Conservation (phyloP, 805 yeast genomes). For the Yamadazyma ubonensis region DNA sequence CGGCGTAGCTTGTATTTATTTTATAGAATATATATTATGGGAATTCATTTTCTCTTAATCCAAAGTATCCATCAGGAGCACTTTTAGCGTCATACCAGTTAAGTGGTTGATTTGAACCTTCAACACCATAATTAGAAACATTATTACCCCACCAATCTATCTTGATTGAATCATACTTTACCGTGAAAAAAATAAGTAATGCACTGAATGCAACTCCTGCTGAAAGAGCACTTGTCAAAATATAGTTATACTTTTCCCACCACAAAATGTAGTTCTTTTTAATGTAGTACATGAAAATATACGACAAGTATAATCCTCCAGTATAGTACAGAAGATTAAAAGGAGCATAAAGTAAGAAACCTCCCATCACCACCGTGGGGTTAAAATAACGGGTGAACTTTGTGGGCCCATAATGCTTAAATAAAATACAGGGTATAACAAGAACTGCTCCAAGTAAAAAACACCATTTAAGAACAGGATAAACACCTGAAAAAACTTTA, state of each 20-base stretch:
- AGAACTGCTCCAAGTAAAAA: conserved; percentile 52
- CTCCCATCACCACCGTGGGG: conserved; percentile 54
- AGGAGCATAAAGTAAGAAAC: conserved; percentile 50
- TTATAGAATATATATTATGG: too few species aligned
- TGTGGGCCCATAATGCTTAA: conserved; percentile 36
- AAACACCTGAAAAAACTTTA: conserved; percentile 55
- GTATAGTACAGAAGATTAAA: conserved; percentile 53
- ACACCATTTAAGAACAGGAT: conserved; percentile 56
- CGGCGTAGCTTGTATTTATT: too few species aligned
- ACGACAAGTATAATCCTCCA: conserved; percentile 59
- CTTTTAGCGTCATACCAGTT: conserved; percentile 31
- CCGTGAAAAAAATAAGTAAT: conserved; percentile 55
- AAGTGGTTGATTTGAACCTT: conserved; percentile 24
- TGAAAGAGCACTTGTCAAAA: conserved; percentile 54
- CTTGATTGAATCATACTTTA: conserved; percentile 42
- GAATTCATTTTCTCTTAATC: conserved; percentile 27
- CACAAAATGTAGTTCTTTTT: conserved; percentile 48
- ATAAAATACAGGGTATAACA: conserved; percentile 37
- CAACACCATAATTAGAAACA: conserved; percentile 33
- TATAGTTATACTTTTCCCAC: conserved; percentile 76
- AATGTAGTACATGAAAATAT: conserved; percentile 54
- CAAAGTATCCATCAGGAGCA: conserved; percentile 35
- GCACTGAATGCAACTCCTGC: conserved; percentile 67
- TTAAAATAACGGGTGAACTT: conserved; percentile 42
- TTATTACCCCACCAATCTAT: conserved; percentile 68